Base-by-base conservation (phyloP, 805 yeast genomes). In the Yarrowia keelungensis region DNA sequence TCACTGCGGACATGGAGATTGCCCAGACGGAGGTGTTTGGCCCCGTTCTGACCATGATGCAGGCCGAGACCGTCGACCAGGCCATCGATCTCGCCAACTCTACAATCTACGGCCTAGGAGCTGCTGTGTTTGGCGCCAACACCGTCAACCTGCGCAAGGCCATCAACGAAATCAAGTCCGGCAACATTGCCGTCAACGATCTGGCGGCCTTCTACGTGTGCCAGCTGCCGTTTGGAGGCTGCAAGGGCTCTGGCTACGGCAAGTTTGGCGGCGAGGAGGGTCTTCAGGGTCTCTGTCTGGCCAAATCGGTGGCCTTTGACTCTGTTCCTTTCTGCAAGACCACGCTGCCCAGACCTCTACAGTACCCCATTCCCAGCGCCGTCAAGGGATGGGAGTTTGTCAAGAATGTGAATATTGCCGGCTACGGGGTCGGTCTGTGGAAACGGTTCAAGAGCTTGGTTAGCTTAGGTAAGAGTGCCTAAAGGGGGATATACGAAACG, bases 191-290 rank as follows among this genome's bases (percentile, higher is more conserved):
- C 9, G 91, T 95, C 71, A 95, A 95, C 78, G 99, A 95, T 80
- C 95, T 95, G 82, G 99, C 98, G 8, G 94, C 98, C 0, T 95
- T 87, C 76, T 92, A 93, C 75, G 91, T 95, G 43, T 93, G 97
- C 73, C 99, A 95, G 79, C 82, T 95, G 73, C 99, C 99, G 41
- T 95, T 95, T 79, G 99, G 99, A 68, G 99, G 99, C 39, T 86
- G 86, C 36, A 88, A 88, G 73, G 95, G 92, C 56, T 90, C 97
- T 7, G 99, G 99, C 0, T 95, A 92, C 76, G 99, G 99, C 69
- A 94, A 94, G 77, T 95, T 95, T 81, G 97, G 97, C 26, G 99
- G 99, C 58, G 97, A 89, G 76, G 99, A 95, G 81, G 99, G 99
- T 1, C 82, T 95, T 51, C 86, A 91, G 49, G 98, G 97, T 0